Base-by-base conservation (phyloP, 768 basidiomycete genomes). In the Tricholoma terreum region DNA sequence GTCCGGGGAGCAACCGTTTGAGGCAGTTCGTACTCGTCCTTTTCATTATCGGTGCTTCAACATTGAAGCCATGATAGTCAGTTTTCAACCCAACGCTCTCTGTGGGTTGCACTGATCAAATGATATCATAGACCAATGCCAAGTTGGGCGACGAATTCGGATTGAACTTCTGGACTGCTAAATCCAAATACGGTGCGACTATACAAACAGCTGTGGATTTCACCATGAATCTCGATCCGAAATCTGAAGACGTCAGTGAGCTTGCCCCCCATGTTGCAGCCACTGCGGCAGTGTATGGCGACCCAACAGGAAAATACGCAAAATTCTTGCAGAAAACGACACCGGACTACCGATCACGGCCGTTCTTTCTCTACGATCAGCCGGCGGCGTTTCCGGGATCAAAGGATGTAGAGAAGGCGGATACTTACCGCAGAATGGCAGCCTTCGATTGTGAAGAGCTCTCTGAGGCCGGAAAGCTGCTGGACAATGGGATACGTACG, bases 1-100 rank as follows among this genome's bases (percentile, higher is more conserved):
- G 4, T 75, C 73, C 43, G 83, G 84, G 5, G 84, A 84, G 62
- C 80, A 84, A 65, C 84, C 83, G 6, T 78, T 83, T 49, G 84
- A 84, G 65, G 76, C 81, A 3, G 71, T 78, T 15, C 77, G 84
- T 15, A 80, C 82, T 5, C 71, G 80, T 11, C 83, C 84, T 5
- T 80, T 65, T 62, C 84, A 84, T 62, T 85, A 85, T 63, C 77
- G 83, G 6, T 76, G 74, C 50, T 85, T 83, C 72, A 84, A 84
- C 60, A 66, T 84, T 8, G 82, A 83, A 57, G 84, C 82, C 0
- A 68, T 84, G 70, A 79, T 83, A 58, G 81, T 80, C 58, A 75
- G 80, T 66, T 19, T 9, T 52, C 48, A 22, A 17, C 5, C 36
- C 22, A 30, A 42, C 15, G 24, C 8, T 31, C 24, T n/a, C 31